These are phyloP conservation scores for Hymenoscyphus salicellus DNA, from an alignment of 2,329 filamentous ascomycete genomes.

Conservation along the genomic window DNA sequence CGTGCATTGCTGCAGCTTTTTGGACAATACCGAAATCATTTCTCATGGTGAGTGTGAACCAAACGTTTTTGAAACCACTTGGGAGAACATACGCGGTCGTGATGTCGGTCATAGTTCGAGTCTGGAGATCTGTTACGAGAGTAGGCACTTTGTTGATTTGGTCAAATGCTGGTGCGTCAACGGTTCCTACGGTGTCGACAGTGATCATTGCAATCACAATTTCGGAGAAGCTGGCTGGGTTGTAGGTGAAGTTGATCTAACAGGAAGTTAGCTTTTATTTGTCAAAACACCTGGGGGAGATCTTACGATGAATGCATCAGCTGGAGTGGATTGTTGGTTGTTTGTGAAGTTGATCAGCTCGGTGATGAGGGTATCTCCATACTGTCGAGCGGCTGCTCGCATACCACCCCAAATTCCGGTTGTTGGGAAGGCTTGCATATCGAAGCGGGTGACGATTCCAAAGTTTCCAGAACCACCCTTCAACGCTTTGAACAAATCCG, in stretches of 20 bases:
- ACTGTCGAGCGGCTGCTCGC: constrained; percentile 12
- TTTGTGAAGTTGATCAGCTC: constrained; percentile 20
- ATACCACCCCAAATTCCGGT: constrained; percentile 10
- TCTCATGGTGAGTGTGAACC: constrained; percentile 2
- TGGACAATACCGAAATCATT: constrained; percentile 4
- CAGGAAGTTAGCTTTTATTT: too few species aligned
- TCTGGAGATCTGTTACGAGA: background rate
- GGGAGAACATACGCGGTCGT: background rate
- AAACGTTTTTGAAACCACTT: background rate
- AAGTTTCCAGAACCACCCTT: constrained; percentile 56
- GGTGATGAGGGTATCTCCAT: constrained; percentile 12
- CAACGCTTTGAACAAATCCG: constrained; percentile 52
- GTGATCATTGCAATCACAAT: constrained; percentile 47
- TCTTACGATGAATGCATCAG: constrained; percentile 6
- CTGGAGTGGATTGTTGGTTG: constrained; percentile 18
- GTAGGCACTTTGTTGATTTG: background rate
- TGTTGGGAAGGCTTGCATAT: constrained; percentile 13
- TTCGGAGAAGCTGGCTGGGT: constrained; percentile 22
- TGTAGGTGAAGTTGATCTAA: constrained; percentile 19
- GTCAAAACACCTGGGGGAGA: too few species aligned
- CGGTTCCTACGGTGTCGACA: constrained; percentile 56
- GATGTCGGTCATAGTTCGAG: background rate
- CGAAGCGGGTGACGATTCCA: constrained; percentile 46
- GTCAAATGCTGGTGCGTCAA: constrained; percentile 42
- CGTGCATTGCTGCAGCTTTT: constrained; percentile 1